phyloP scores from a whole-genome alignment of 495 filamentous ascomycete genomes.

The Aspergillus asperescens region DNA sequence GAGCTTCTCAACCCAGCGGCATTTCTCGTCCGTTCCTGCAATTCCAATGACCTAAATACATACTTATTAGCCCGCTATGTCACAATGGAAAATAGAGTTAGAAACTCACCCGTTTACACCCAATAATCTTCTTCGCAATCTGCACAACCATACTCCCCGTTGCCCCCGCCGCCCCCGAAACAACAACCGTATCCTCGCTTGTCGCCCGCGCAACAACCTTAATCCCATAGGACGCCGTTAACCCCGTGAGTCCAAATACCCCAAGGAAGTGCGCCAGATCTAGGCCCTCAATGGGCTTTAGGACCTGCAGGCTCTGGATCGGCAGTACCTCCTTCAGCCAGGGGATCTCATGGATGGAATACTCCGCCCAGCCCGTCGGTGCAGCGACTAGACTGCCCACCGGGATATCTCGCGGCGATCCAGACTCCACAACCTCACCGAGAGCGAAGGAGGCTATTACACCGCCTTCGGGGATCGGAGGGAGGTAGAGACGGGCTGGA shows the following conservation, averaged over 20 bases:
- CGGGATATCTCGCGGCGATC: slow-evolving; percentile 17
- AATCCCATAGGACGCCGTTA: slow-evolving; percentile 51
- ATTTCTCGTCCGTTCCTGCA: slow-evolving; percentile 63
- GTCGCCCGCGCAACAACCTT: slow-evolving; percentile 34
- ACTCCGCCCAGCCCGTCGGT: slow-evolving; percentile 47
- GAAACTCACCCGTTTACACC: slow-evolving; percentile 42
- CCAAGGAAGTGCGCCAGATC: slow-evolving; percentile 45
- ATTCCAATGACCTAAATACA: slow-evolving; percentile 45
- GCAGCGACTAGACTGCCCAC: slow-evolving; percentile 39
- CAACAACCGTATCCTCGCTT: slow-evolving; percentile 40
- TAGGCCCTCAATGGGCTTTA: slow-evolving; percentile 31
- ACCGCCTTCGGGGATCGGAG: slow-evolving; percentile 53
- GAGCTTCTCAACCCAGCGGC: slow-evolving; percentile 54
- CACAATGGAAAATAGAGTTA: neutral
- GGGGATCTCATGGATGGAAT: slow-evolving; percentile 40
- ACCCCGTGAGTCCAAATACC: slow-evolving; percentile 43
- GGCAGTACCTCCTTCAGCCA: no score
- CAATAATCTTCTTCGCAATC: slow-evolving; percentile 51
- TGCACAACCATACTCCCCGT: slow-evolving; percentile 45
- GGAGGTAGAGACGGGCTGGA: slow-evolving; percentile 48
- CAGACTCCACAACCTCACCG: slow-evolving; percentile 39
- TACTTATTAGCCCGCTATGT: neutral
- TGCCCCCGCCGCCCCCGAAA: slow-evolving; percentile 46
- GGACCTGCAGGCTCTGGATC: slow-evolving; percentile 22
- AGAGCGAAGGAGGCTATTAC: slow-evolving; percentile 54